Conservation (phyloP, 441 rosid genomes). For the Corymbia citriodora region DNA sequence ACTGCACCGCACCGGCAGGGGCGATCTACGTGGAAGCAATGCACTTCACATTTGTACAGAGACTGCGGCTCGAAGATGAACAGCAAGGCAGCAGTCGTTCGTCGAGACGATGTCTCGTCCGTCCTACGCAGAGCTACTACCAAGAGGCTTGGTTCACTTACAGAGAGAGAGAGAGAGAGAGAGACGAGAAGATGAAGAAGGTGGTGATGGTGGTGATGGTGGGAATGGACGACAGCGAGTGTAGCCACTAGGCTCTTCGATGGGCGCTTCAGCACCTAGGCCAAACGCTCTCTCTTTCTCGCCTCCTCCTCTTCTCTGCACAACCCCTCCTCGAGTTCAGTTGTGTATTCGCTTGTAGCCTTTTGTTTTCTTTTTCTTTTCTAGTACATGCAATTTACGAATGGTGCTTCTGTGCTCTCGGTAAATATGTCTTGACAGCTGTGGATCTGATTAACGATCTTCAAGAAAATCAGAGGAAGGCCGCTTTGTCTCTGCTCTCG, state of each 20-base stretch:
- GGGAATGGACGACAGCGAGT: conserved; percentile 64
- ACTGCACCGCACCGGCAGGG: background rate
- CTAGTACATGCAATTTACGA: background rate
- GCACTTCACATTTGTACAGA: background rate
- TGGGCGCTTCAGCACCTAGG: conserved; percentile 46
- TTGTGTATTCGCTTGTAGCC: conserved; percentile 41
- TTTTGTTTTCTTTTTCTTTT: background rate
- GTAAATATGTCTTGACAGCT: conserved; percentile 25
- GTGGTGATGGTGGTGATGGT: conserved; percentile 63
- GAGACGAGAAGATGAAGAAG: conserved; percentile 23
- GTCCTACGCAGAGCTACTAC: background rate
- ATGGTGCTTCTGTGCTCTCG: background rate
- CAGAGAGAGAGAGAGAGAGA: background rate
- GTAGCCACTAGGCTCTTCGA: conserved; percentile 44
- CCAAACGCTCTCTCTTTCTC: conserved; percentile 27
- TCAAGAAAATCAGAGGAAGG: conserved; percentile 47
- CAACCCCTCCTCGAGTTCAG: conserved; percentile 30
- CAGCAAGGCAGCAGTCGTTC: background rate
- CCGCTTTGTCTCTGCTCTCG: conserved; percentile 30
- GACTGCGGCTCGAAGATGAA: background rate
- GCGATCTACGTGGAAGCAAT: background rate
- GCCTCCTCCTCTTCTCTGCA: conserved; percentile 49
- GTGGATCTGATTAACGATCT: conserved; percentile 36
- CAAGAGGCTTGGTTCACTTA: background rate
- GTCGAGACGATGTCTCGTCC: background rate